These are phyloP conservation scores for Candida peoriensis DNA, from an alignment of 805 yeast species.

Conservation along the genomic window DNA sequence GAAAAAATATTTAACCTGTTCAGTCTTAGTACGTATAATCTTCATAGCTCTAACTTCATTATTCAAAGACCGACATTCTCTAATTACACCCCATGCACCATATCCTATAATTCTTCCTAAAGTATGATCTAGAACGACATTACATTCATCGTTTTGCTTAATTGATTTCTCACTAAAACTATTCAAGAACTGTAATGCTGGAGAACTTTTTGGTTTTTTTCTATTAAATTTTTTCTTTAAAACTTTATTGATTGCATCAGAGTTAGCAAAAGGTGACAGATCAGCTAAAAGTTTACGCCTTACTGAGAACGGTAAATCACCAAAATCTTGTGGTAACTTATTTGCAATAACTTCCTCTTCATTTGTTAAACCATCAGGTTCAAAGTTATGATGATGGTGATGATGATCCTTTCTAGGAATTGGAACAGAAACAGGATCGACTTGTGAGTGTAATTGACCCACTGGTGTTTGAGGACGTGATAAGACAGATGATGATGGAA, in stretches of 20 bases:
- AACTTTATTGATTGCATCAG: slow-evolving; percentile 24
- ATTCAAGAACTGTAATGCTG: slow-evolving; percentile 25
- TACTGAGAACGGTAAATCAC: slow-evolving; percentile 55
- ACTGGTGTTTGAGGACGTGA: slow-evolving; percentile 19
- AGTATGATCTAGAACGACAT: slow-evolving; percentile 53
- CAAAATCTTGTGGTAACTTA: slow-evolving; percentile 46
- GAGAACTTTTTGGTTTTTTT: slow-evolving; percentile 17
- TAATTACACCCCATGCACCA: slow-evolving; percentile 87
- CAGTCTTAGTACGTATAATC: slow-evolving; percentile 49
- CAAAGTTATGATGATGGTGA: slow-evolving; percentile 4
- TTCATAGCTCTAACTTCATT: slow-evolving; percentile 51
- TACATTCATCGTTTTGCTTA: slow-evolving; percentile 57
- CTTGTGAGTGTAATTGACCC: slow-evolving; percentile 29
- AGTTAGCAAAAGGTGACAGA: slow-evolving; percentile 29
- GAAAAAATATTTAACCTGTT: slow-evolving; percentile 51
- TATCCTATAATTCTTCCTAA: slow-evolving; percentile 76
- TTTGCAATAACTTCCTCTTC: slow-evolving; percentile 28
- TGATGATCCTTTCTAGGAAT: slow-evolving; percentile 13
- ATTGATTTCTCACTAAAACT: slow-evolving; percentile 19
- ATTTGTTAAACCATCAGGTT: slow-evolving; percentile 11
- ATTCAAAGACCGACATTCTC: slow-evolving; percentile 49
- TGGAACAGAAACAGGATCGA: slow-evolving; percentile 33
- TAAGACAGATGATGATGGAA: slow-evolving; percentile 12
- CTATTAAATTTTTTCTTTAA: slow-evolving; percentile 24
- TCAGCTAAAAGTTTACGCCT: slow-evolving; percentile 39